A percentile compares a stretch with the other conserved stretches of the same genome.
phyloP scores from a whole-genome alignment of 164 flowering plant species.

The Malania oleifera region DNA sequence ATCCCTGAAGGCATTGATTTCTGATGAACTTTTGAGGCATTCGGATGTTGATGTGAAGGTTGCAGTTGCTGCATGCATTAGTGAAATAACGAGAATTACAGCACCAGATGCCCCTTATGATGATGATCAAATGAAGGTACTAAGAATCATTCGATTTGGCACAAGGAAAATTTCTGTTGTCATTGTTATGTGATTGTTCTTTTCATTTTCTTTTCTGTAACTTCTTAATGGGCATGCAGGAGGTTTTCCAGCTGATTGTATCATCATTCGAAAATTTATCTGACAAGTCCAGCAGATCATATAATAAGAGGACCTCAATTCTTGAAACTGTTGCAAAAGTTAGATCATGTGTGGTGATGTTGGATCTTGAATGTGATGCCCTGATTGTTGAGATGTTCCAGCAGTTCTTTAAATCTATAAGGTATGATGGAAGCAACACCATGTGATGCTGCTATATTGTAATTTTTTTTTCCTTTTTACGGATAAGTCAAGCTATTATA shows the following conservation, averaged over 20 bases:
- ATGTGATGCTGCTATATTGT: too few species aligned
- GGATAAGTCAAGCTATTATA: too few species aligned
- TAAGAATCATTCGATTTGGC: not conserved
- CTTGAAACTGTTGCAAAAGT: conserved; percentile 71
- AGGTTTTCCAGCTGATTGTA: conserved; percentile 61
- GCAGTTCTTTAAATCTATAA: conserved; percentile 41
- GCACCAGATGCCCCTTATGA: conserved; percentile 84
- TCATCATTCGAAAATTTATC: conserved; percentile 51
- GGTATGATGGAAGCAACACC: too few species aligned
- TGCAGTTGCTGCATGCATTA: conserved; percentile 71
- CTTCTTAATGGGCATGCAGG: conserved; percentile 33
- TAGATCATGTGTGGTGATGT: conserved; percentile 66
- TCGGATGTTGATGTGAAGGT: conserved; percentile 60
- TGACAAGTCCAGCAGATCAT: conserved; percentile 49
- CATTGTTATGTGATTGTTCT: not conserved
- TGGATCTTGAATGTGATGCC: conserved; percentile 70
- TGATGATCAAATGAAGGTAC: conserved; percentile 85
- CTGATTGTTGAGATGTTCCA: conserved; percentile 61
- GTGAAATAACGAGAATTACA: conserved; percentile 79
- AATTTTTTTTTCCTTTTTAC: too few species aligned
- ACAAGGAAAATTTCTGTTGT: too few species aligned
- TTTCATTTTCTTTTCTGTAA: not conserved
- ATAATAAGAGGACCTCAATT: conserved; percentile 44
- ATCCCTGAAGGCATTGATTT: conserved; percentile 50
- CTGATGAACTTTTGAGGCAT: conserved; percentile 47